A percentile compares a stretch with the other conserved stretches of the same genome.
Conservation (phyloP, 345 rosid species). For the Camelina laxa region DNA sequence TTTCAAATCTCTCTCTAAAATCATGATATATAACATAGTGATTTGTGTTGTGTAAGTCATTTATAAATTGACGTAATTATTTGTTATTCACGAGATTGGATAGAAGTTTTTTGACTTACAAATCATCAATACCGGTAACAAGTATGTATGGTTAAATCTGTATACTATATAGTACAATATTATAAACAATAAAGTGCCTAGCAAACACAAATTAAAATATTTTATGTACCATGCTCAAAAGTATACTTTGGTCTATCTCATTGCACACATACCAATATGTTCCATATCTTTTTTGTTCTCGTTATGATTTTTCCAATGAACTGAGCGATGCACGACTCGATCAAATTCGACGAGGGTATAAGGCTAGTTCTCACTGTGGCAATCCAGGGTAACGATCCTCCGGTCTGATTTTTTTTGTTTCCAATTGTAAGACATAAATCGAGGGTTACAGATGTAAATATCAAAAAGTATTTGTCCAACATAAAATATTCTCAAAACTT, state of each 20-base stretch:
- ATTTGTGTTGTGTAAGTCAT: too few relatives aligned
- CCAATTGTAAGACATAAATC: too few relatives aligned
- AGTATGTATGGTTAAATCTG: too few relatives aligned
- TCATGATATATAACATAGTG: too few relatives aligned
- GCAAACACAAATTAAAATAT: conserved; percentile 25
- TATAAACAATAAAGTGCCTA: neutral
- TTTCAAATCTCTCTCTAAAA: too few relatives aligned
- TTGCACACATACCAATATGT: conserved; percentile 59
- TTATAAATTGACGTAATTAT: too few relatives aligned
- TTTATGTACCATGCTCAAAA: conserved; percentile 27
- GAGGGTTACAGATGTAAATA: neutral
- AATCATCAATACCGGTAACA: too few relatives aligned
- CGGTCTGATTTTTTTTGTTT: neutral
- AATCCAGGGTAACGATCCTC: conserved; percentile 24
- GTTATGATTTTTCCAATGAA: conserved; percentile 60
- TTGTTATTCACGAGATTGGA: too few relatives aligned
- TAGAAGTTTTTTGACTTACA: too few relatives aligned
- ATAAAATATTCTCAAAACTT: neutral
- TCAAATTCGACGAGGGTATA: conserved; percentile 44
- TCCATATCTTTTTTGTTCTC: conserved; percentile 63
- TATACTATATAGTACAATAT: conserved; percentile 2
- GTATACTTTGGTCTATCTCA: conserved; percentile 34
- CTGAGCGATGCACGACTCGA: conserved; percentile 52
- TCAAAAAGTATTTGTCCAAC: neutral
- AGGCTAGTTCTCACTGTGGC: conserved; percentile 23